These are phyloP conservation scores for Erucastrum elatum DNA, from an alignment of 345 rosid genomes.

Conservation along the genomic window DNA sequence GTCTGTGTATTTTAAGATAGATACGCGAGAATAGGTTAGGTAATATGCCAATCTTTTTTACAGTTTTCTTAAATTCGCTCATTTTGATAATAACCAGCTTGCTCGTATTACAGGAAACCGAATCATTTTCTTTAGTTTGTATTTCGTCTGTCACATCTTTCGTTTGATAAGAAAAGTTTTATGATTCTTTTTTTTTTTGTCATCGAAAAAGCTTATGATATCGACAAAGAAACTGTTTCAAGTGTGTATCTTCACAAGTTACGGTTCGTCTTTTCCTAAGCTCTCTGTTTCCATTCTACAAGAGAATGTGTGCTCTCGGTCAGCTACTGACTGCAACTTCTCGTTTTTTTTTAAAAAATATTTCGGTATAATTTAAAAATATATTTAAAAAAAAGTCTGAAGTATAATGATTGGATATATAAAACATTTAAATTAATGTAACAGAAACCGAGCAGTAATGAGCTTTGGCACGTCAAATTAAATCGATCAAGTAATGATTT, in stretches of 20 bases:
- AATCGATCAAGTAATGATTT: constrained; percentile 22
- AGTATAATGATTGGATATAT: no score
- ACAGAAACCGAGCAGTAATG: constrained; percentile 5
- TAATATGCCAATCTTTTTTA: no score
- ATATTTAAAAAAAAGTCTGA: no score
- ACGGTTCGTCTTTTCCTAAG: neutral
- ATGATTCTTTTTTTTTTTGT: neutral
- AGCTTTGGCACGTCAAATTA: constrained; percentile 10
- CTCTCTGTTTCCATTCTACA: neutral
- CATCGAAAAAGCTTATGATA: no score
- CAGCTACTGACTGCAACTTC: no score
- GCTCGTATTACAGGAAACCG: neutral
- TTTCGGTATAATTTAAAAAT: no score
- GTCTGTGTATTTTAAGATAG: no score
- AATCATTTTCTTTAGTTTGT: no score
- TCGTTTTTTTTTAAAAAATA: no score
- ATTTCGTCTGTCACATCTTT: neutral
- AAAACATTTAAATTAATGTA: neutral
- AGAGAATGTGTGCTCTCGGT: no score
- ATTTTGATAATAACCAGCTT: neutral
- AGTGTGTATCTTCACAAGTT: neutral
- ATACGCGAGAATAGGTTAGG: no score
- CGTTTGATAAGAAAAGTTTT: neutral
- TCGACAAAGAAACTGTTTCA: neutral
- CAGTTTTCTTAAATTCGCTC: neutral